Evolutionary conservation across 768 basidiomycete genomes (phyloP), one percentile per base, ranked within the genome.

Genomic region (Rhodotorula taiwanensis): DNA sequence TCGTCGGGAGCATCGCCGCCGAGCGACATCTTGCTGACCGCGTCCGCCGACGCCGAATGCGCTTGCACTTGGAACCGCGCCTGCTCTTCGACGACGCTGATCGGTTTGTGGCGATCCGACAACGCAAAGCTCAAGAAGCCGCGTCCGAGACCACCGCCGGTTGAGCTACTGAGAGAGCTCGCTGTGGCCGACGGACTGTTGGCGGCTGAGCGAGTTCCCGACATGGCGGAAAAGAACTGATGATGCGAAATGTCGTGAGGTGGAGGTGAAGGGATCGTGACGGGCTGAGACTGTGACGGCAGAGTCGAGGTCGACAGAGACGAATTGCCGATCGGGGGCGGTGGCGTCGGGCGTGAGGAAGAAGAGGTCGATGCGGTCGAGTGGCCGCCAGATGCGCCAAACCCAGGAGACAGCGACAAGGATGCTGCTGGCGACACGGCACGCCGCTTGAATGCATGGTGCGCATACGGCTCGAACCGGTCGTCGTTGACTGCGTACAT

Each of bases 391-490:
- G 27, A 18, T 6, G 30, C 23, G 23, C 21, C 18, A 58, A 49
- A 64, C 7, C 66, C 64, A 25, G 64, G 64, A 2, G 66, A 62
- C 20, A 61, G 47, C 14, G 67, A 65, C 18, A 70, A 62, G 3
- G 66, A 59, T 3, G 67, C 62, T 6, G 67, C 67, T 23, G 71
- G 71, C 1, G 71, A 72, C 27, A 72, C 71, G 41, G 71, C 71
- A 9, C 71, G 71, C 5, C 71, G 71, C 52, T 72, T 72, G 62
- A 72, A 62, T 3, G 69, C 66, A 27, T 56, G 56, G 33, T 61
- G 52, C n/a, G 67, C 65, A 66, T 70, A 70, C 16, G 69, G 66
- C 30, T 72, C 69, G 55, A 70, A 70, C 13, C 71, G 67, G 39
- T 68, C 69, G n/a, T 66, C 62, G 25, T 58, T 54, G 44, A 60